Evolutionary conservation across 345 rosid species (phyloP), one percentile per base, ranked within the genome.

Genomic region (Citrus cavaleriei): DNA sequence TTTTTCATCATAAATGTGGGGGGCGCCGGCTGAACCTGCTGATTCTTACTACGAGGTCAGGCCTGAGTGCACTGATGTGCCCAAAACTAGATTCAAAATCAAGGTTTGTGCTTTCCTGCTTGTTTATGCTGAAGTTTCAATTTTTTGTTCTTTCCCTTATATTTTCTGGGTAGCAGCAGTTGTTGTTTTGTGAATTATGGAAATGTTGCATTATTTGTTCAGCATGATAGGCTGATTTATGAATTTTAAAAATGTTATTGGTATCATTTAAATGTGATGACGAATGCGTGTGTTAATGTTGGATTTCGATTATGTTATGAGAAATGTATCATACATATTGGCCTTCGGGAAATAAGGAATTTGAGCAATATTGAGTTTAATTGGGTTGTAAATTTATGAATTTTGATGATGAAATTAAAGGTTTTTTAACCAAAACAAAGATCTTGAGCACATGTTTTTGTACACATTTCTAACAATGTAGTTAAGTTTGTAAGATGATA

Each of bases 41-140:
- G 99, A 96, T 88, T 90, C 97, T 82, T 96, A 89, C 83, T 96
- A 96, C 70, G 84, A 86, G 91, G 97, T 96, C 86, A 91, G 98
- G 49, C 91, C 97, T 57, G 98, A 96, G 59, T 96, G 98, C 87
- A 90, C 89, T 34, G 97, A 96, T 84, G 98, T 92, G 72, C 98
- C 98, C 38, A 94, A 88, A 78, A 85, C 95, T 82, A 86, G 84
- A 88, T 96, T 96, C 89, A 94, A 89, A 83, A 96, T 96, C 91
- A 94, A 88, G 95, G 99, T 96, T 74, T 66, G 89, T 76, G 3
- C 55, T 42, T 54, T 54, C 22, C 7, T 54, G 6, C 2, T 27
- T 65, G 68, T 58, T 54, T 1, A 2, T 19, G 24, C 46, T 21
- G 37, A 19, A 16, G 38, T 30, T 64, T 64, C n/a, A 2, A 7